Evolutionary conservation across 192 early-diverging fungal species (phyloP), one percentile per base, ranked within the genome.

Genomic region (Coemansia sp.): DNA sequence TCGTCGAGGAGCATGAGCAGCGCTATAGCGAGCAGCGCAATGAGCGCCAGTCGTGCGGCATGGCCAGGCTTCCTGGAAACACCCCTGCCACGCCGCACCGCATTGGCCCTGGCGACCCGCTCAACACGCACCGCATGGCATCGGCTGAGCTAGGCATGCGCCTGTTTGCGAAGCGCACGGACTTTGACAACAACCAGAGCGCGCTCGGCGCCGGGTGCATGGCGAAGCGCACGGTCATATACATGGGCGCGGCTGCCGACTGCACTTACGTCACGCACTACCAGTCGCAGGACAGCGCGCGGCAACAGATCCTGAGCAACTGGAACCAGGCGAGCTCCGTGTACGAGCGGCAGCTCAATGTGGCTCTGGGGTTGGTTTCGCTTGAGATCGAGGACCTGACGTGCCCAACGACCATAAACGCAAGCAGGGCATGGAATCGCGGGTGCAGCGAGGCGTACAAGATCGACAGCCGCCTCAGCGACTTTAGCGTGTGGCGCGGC

Each of bases 401-500:
- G 15, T 92, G 91, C 48, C 91, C 91, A 16, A 59, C 80, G 0
- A 57, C 68, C 1, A 59, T 78, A 0, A 72, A 78, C 51, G 21
- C 53, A 14, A 48, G 16, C 34, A 67, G 60, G 66, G 76, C 69
- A 51, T 98, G 94, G 94, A 98, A 98, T 75, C 82, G 85, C 26
- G 89, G 74, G 30, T 97, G 95, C 75, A 78, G 83, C 20, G 64
- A 81, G 34, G 34, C 55, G 23, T 97, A 95, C 71, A 65, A 84
- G 14, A 92, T 97, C 49, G 86, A 87, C 26, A 44, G 85, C 26
- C 86, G 94, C 11, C 74, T 98, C 45, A 92, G 87, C 75, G 96
- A 95, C 70, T 98, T 98, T 78, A 91, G 90, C 62, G 41, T 78
- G n/a, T 98, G 96, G 96, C 85, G 96, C 62, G 91, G 91, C 9